Conservation (phyloP, 306 rosid genomes). For the Vicia sativa region DNA sequence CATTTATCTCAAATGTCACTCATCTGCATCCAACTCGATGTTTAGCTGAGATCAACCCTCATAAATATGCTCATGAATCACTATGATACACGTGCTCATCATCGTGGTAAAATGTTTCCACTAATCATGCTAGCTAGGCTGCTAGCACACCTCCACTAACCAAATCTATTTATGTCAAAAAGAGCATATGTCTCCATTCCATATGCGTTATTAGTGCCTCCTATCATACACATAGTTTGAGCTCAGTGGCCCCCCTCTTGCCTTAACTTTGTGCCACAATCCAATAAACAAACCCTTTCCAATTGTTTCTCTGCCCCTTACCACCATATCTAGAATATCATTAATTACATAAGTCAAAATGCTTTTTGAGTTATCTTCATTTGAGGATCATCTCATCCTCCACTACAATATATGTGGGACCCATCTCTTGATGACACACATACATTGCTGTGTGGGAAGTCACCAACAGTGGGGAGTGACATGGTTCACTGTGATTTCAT, state of each 20-base stretch:
- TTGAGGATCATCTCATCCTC: constrained; percentile 16
- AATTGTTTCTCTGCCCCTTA: constrained; percentile 48
- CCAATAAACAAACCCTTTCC: constrained; percentile 49
- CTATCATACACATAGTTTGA: constrained; percentile 23
- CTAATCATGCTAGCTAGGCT: background rate
- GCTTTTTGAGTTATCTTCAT: constrained; percentile 15
- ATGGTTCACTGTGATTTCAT: constrained; percentile 43
- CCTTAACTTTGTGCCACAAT: constrained; percentile 65
- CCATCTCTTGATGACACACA: constrained; percentile 12
- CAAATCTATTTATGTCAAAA: background rate
- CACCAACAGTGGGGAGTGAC: constrained; percentile 48
- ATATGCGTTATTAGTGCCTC: constrained; percentile 13
- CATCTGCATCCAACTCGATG: too few species aligned
- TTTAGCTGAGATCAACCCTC: too few species aligned
- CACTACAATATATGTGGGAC: constrained; percentile 21
- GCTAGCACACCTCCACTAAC: constrained; percentile 5
- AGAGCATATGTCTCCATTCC: constrained; percentile 17
- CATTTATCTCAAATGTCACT: too few species aligned
- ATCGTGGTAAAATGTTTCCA: too few species aligned
- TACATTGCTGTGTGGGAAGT: constrained; percentile 28
- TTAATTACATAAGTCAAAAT: constrained; percentile 26
- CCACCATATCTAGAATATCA: constrained; percentile 30
- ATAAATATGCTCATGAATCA: too few species aligned
- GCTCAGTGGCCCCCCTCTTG: constrained; percentile 48
- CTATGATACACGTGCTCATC: too few species aligned